Conservation (phyloP, 305 asterid genomes). For the Coffea humblotiana region DNA sequence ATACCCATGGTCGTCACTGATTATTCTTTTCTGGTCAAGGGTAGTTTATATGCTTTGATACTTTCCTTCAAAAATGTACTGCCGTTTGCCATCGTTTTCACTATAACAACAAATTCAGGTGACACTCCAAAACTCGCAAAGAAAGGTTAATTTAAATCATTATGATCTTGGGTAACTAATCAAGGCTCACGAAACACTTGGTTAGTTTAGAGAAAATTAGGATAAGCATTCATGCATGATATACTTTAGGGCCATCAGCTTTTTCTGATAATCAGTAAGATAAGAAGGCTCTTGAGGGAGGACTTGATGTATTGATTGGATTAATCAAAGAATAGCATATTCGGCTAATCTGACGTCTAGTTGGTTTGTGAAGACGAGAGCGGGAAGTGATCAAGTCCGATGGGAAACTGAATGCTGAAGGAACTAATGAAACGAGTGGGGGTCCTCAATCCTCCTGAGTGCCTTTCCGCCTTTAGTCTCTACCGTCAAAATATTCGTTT, state of each 20-base stretch:
- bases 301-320: too few species aligned
- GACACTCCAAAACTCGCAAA: background rate
- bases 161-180: background rate
- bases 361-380: background rate
- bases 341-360: constrained; percentile 4
- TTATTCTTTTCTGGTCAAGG: background rate
- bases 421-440: background rate
- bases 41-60: background rate
- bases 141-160: background rate
- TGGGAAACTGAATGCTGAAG: background rate
- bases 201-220: background rate
- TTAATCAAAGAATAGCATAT: background rate
- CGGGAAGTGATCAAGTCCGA: constrained; percentile 13
- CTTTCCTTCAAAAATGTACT: background rate
- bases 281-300: background rate
- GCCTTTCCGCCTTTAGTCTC: background rate
- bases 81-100: constrained; percentile 4
- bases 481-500: too few species aligned
- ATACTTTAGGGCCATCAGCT: background rate
- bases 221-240: background rate
- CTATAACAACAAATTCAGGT: background rate
- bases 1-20: background rate
- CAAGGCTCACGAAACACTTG: background rate
- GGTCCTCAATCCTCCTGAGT: background rate
- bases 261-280: background rate